Evolutionary conservation across 495 filamentous ascomycete species (phyloP).

Genomic region (Glarea lozoyensis): DNA sequence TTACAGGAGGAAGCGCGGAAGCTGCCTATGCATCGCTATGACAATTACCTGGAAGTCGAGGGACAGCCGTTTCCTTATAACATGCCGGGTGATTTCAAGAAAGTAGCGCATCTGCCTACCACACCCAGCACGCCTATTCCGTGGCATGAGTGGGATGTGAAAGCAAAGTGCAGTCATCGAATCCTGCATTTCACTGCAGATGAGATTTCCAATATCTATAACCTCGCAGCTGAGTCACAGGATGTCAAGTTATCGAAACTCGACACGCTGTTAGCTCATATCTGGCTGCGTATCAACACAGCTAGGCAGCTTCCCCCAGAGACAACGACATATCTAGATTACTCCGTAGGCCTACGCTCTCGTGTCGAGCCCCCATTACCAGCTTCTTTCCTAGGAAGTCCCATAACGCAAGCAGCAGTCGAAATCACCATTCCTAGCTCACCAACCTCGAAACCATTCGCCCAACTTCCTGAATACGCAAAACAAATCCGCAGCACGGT

Average conservation of each 20-base stretch:
- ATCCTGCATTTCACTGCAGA: slow-evolving; percentile 26
- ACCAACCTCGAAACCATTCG: background rate
- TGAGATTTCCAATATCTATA: slow-evolving; percentile 19
- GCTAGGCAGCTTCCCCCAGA: slow-evolving; percentile 19
- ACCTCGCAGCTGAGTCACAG: slow-evolving; percentile 1
- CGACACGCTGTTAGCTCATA: slow-evolving; percentile 29
- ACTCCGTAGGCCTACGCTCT: slow-evolving; percentile 25
- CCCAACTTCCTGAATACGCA: slow-evolving; percentile 22
- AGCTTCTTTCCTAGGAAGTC: slow-evolving; percentile 29
- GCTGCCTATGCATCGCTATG: slow-evolving; percentile 29
- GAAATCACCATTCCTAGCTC: background rate
- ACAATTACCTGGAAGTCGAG: slow-evolving; percentile 24
- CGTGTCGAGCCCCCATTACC: slow-evolving; percentile 26
- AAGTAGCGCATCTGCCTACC: slow-evolving; percentile 16
- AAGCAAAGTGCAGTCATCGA: slow-evolving; percentile 19
- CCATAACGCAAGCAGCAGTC: slow-evolving; percentile 17
- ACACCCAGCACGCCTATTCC: slow-evolving; percentile 25
- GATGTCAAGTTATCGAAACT: slow-evolving; percentile 25
- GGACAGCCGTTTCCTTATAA: slow-evolving; percentile 19
- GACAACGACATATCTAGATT: slow-evolving; percentile 25
- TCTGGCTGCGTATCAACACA: slow-evolving; percentile 30
- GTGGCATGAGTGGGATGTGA: slow-evolving; percentile 28
- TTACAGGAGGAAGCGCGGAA: slow-evolving; percentile 18
- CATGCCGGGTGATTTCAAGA: slow-evolving; percentile 14
- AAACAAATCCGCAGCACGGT: slow-evolving; percentile 22